Evolutionary conservation across 2,329 filamentous ascomycete genomes (phyloP).

Genomic region (Plenodomus biglobosus): DNA sequence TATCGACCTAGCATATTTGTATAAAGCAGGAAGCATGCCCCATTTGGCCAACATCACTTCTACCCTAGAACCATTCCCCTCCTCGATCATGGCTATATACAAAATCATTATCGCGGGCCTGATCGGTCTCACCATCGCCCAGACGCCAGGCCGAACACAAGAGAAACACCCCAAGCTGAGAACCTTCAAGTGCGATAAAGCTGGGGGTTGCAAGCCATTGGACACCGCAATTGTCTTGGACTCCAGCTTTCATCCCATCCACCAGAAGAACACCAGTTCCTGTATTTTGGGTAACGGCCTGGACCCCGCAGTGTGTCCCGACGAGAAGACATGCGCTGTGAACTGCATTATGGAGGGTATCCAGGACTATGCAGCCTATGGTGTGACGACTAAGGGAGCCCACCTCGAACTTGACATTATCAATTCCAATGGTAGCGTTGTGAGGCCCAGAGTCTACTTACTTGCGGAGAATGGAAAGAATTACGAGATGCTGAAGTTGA

Average conservation of each 20-base stretch:
- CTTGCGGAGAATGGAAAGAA: slow-evolving; percentile 60
- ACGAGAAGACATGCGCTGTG: slow-evolving; percentile 53
- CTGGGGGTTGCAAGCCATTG: slow-evolving; percentile 52
- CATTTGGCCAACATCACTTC: too few relatives aligned
- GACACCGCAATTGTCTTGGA: slow-evolving; percentile 56
- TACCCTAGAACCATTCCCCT: too few relatives aligned
- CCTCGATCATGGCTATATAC: slow-evolving; percentile 21
- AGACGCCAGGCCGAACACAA: slow-evolving; percentile 34
- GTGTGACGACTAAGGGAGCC: slow-evolving; percentile 54
- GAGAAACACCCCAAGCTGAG: slow-evolving; percentile 56
- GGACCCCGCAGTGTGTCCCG: slow-evolving; percentile 52
- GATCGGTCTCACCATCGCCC: slow-evolving; percentile 32
- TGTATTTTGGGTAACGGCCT: slow-evolving; percentile 38
- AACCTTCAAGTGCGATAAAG: slow-evolving; percentile 57
- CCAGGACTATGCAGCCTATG: slow-evolving; percentile 56
- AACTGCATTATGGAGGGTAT: slow-evolving; percentile 62
- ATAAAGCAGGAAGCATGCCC: too few relatives aligned
- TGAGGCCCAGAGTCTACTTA: slow-evolving; percentile 63
- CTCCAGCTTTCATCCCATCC: slow-evolving; percentile 49
- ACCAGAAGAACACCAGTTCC: slow-evolving; percentile 42
- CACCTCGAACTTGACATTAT: slow-evolving; percentile 51
- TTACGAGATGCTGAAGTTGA: slow-evolving; percentile 67
- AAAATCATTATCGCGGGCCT: slow-evolving; percentile 30
- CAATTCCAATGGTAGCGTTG: slow-evolving; percentile 38
- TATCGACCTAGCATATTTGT: too few relatives aligned